Percentiles rank a stretch among this genome's conserved stretches.
These are phyloP conservation scores for Atkinsonella hypoxylon DNA, from an alignment of 2,329 filamentous ascomycete species.

Conservation along the genomic window DNA sequence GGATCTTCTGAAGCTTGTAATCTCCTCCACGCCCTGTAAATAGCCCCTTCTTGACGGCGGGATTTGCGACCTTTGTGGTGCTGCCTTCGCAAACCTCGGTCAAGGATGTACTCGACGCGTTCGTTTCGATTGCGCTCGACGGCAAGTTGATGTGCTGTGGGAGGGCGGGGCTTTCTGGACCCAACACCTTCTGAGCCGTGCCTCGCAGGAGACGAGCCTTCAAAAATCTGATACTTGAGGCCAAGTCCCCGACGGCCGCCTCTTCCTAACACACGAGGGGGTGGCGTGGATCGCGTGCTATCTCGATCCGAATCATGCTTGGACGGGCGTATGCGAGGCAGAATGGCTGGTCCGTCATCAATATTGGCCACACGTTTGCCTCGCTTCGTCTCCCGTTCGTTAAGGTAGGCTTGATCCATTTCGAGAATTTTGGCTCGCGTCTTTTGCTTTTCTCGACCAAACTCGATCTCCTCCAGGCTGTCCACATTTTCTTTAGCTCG, in stretches of 20 bases:
- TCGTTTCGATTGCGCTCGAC: constrained; percentile 68
- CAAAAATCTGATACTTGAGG: constrained; percentile 49
- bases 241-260: constrained; percentile 16
- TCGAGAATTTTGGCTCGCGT: constrained; percentile 65
- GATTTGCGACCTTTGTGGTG: constrained; percentile 52
- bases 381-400: constrained; percentile 47
- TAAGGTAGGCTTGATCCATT: constrained; percentile 59
- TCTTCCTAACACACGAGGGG: constrained; percentile 21
- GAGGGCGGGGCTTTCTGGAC: constrained; percentile 54
- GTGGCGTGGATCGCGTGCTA: constrained; percentile 31
- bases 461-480: constrained; percentile 54
- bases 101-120: constrained; percentile 71
- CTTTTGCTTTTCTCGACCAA: constrained; percentile 61
- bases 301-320: constrained; percentile 44
- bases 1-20: constrained; percentile 43
- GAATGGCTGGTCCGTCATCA: constrained; percentile 44
- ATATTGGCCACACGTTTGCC: constrained; percentile 30
- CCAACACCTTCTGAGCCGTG: constrained; percentile 43
- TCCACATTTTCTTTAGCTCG: constrained; percentile 63
- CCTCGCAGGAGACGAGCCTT: constrained; percentile 47
- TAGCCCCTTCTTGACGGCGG: constrained; percentile 51
- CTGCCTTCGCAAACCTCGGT: constrained; percentile 56
- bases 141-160: constrained; percentile 71
- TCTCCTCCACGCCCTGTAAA: constrained; percentile 55
- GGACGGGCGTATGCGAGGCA: constrained; percentile 50